These are phyloP conservation scores for Suillus subalutaceus DNA, from an alignment of 768 basidiomycete species.

Conservation along the genomic window DNA sequence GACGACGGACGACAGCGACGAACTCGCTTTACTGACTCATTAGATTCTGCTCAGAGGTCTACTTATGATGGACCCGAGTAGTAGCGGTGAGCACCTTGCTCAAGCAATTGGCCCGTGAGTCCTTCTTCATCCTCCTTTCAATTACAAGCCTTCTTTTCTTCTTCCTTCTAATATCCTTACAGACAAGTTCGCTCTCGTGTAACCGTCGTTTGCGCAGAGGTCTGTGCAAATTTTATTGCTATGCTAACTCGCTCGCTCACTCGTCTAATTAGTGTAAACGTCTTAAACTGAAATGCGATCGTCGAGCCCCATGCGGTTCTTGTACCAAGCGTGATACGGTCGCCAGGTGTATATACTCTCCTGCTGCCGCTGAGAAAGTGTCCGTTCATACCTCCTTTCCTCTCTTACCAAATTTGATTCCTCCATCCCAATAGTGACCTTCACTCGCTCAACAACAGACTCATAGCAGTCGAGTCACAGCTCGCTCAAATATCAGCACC, in stretches of 20 bases:
- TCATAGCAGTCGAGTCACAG: constrained; percentile 68
- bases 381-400: constrained; percentile 36
- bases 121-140: constrained; percentile 11
- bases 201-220: constrained; percentile 84
- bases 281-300: constrained; percentile 84
- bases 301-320: constrained; percentile 73
- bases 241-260: neutral
- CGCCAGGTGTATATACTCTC: constrained; percentile 72
- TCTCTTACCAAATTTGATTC: neutral
- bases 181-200: constrained; percentile 76
- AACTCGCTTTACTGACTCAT: neutral
- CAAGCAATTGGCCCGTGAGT: constrained; percentile 33
- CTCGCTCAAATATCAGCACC: constrained; percentile 50
- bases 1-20: neutral
- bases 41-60: neutral
- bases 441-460: constrained; percentile 80
- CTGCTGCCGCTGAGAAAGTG: constrained; percentile 87
- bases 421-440: constrained; percentile 54
- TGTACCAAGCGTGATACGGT: constrained; percentile 82
- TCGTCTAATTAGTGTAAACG: constrained; percentile 71
- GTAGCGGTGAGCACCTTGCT: constrained; percentile 1
- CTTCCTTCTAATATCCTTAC: constrained; percentile 13
- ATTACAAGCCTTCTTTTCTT: constrained; percentile 12
- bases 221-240: constrained; percentile 30
- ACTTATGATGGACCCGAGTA: neutral